phyloP scores from a whole-genome alignment of 2,329 filamentous ascomycete species.

The Mariannaea elegans region DNA sequence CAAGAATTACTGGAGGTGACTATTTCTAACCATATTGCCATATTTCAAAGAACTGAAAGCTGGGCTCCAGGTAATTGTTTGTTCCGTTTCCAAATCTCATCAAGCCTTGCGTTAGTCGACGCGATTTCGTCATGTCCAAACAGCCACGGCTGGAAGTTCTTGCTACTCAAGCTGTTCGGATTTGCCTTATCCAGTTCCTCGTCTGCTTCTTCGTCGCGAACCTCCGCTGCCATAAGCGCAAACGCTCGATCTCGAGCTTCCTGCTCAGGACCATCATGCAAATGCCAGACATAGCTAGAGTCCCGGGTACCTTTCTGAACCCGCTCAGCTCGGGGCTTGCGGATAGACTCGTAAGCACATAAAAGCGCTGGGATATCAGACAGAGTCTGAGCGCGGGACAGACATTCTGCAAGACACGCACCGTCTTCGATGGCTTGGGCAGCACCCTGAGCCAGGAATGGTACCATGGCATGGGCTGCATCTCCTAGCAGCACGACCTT shows the following conservation, averaged over 20 bases:
- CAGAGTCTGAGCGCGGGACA: not conserved
- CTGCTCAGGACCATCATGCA: not conserved
- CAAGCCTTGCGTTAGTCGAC: too few relatives aligned
- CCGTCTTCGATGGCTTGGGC: not conserved
- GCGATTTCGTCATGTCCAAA: not conserved
- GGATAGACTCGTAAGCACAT: not conserved
- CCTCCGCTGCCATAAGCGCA: not conserved
- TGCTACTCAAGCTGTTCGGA: not conserved
- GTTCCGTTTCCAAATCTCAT: too few relatives aligned
- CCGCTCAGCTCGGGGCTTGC: not conserved
- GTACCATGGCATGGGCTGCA: not conserved
- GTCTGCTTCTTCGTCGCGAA: not conserved
- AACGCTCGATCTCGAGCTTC: not conserved
- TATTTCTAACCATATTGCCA: too few relatives aligned
- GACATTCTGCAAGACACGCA: not conserved
- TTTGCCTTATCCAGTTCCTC: not conserved
- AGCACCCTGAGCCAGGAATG: not conserved
- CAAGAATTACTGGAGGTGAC: too few relatives aligned
- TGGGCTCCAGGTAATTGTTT: too few relatives aligned
- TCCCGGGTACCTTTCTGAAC: not conserved
- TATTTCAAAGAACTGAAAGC: too few relatives aligned
- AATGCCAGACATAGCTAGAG: not conserved
- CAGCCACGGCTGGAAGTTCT: not conserved
- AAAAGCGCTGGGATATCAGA: not conserved
- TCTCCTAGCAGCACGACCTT: not conserved